Evolutionary conservation across 371 early-diverging fungal genomes (phyloP).

Genomic region (Ecytonucleospora hepatopenaei): DNA sequence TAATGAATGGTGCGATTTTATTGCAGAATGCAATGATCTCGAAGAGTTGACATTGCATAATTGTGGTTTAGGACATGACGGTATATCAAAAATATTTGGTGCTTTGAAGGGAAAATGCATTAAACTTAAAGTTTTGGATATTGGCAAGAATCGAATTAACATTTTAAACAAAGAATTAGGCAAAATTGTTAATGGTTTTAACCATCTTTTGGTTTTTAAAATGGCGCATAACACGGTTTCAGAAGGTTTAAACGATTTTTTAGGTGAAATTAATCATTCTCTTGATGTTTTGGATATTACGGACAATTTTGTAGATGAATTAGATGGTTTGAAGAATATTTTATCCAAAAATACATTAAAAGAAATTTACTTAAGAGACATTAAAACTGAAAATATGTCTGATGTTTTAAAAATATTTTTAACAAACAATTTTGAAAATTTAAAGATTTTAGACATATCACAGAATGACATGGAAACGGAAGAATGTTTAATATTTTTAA

Average conservation of each 20-base stretch:
- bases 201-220: slow-evolving; percentile 42
- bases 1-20: slow-evolving; percentile 44
- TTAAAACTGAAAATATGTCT: slow-evolving; percentile 47
- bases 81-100: slow-evolving; percentile 41
- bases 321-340: slow-evolving; percentile 33
- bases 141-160: slow-evolving; percentile 55
- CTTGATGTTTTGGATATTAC: slow-evolving; percentile 52
- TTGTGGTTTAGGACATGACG: slow-evolving; percentile 56
- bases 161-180: slow-evolving; percentile 38
- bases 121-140: slow-evolving; percentile 50
- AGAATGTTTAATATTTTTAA: slow-evolving; percentile 28
- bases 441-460: slow-evolving; percentile 49
- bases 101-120: slow-evolving; percentile 30
- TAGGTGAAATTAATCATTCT: slow-evolving; percentile 23
- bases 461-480: slow-evolving; percentile 51
- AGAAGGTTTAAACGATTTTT: slow-evolving; percentile 41
- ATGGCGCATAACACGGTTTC: slow-evolving; percentile 55
- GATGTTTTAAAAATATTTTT: slow-evolving; percentile 35
- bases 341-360: slow-evolving; percentile 40
- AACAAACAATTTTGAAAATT: slow-evolving; percentile 4
- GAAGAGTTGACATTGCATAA: slow-evolving; percentile 50
- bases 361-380: slow-evolving; percentile 47
- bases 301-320: slow-evolving; percentile 55
- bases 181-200: slow-evolving; percentile 39
- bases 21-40: slow-evolving; percentile 36